Conservation (phyloP, 441 rosid genomes). For the Croton laevigatus region DNA sequence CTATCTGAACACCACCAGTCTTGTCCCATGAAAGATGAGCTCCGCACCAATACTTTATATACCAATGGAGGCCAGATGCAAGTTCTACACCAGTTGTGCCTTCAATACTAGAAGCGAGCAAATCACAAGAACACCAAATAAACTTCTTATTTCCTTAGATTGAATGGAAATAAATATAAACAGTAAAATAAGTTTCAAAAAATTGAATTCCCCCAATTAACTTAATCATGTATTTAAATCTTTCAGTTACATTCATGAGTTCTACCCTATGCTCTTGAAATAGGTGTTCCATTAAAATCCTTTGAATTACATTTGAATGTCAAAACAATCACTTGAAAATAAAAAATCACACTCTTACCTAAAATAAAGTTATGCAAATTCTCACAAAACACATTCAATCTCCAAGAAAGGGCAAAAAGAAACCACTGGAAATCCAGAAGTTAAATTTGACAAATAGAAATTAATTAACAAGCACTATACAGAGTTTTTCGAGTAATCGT, state of each 20-base stretch:
- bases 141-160: not conserved
- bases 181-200: not conserved
- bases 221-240: conserved; percentile 4
- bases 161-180: not conserved
- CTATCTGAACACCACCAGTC: conserved; percentile 86
- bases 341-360: not conserved
- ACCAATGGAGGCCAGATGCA: conserved; percentile 96
- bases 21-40: conserved; percentile 98
- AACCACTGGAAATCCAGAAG: not conserved
- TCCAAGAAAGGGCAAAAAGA: not conserved
- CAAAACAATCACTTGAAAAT: not conserved
- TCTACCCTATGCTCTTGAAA: not conserved
- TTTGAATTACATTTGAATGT: not conserved
- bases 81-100: conserved; percentile 91
- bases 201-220: not conserved
- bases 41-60: conserved; percentile 77
- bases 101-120: conserved; percentile 45
- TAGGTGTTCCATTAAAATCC: not conserved
- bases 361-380: not conserved
- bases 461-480: not conserved
- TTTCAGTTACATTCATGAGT: not conserved
- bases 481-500: not conserved
- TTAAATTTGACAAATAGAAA: not conserved
- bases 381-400: not conserved
- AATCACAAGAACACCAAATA: not conserved